Conservation (phyloP, 345 rosid species). For the Arabidopsis thaliana region DNA sequence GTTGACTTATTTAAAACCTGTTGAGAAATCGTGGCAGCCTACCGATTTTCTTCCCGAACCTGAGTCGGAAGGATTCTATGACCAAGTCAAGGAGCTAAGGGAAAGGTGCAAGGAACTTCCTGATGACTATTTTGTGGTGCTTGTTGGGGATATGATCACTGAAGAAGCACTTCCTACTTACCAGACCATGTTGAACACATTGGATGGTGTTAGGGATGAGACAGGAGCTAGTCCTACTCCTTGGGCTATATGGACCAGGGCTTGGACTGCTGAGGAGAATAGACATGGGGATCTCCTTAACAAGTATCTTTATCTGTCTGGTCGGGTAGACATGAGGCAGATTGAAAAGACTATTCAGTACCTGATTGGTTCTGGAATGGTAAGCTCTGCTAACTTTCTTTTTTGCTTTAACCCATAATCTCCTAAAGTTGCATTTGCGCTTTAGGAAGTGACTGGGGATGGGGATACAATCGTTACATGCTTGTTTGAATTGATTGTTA, state of each 20-base stretch:
- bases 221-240: conserved; percentile 71
- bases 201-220: conserved; percentile 75
- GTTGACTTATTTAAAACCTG: conserved; percentile 61
- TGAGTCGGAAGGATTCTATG: conserved; percentile 60
- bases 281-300: conserved; percentile 80
- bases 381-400: conserved; percentile 31
- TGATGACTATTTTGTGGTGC: conserved; percentile 68
- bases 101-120: conserved; percentile 64
- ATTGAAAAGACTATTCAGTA: conserved; percentile 79
- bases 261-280: conserved; percentile 83
- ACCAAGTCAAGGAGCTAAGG: conserved; percentile 69
- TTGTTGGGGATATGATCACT: conserved; percentile 81
- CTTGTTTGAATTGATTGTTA: background rate
- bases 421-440: background rate
- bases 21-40: conserved; percentile 77
- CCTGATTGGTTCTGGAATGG: conserved; percentile 78
- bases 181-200: conserved; percentile 75
- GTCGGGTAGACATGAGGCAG: conserved; percentile 78
- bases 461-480: background rate
- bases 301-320: conserved; percentile 72
- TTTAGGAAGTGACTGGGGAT: background rate
- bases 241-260: conserved; percentile 79
- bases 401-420: background rate
- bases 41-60: conserved; percentile 61
- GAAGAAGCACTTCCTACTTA: conserved; percentile 82